Percentiles rank a stretch among this genome's conserved stretches.
Evolutionary conservation across 176 grass and related monocot genomes (phyloP).

Genomic region (Lolium multiflorum): DNA sequence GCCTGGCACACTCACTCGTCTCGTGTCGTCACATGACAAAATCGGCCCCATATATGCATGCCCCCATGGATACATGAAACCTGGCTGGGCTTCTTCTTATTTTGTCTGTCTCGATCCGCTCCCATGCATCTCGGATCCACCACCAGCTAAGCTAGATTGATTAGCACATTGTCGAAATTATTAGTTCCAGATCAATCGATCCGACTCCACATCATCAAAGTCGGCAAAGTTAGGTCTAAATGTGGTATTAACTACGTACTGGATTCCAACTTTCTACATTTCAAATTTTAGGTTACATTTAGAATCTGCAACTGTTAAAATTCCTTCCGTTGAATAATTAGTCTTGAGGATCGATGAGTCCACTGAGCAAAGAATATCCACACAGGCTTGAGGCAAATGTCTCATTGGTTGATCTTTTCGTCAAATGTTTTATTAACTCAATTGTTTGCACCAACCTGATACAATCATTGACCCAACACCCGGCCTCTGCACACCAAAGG

Average conservation of each 20-base stretch:
- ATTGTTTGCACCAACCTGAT: no score
- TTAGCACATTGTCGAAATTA: neutral
- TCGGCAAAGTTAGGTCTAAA: neutral
- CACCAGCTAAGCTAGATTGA: neutral
- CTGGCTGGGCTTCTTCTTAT: neutral
- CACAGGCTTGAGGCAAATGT: neutral
- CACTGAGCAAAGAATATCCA: neutral
- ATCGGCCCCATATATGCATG: neutral
- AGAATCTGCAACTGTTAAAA: neutral
- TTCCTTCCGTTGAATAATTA: neutral
- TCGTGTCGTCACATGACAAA: constrained; percentile 3
- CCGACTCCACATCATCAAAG: neutral
- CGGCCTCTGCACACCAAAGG: no score
- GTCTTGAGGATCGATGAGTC: neutral
- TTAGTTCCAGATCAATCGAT: neutral
- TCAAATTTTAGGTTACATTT: neutral
- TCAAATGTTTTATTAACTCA: no score
- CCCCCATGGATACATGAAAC: neutral
- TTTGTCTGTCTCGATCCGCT: constrained; percentile 21
- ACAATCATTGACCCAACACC: no score
- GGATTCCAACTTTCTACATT: no score
- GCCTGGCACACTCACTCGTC: neutral
- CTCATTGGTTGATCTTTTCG: neutral
- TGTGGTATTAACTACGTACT: neutral
- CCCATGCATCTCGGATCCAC: neutral